Conservation (phyloP, 805 yeast genomes). For the Metschnikowia shivogae region DNA sequence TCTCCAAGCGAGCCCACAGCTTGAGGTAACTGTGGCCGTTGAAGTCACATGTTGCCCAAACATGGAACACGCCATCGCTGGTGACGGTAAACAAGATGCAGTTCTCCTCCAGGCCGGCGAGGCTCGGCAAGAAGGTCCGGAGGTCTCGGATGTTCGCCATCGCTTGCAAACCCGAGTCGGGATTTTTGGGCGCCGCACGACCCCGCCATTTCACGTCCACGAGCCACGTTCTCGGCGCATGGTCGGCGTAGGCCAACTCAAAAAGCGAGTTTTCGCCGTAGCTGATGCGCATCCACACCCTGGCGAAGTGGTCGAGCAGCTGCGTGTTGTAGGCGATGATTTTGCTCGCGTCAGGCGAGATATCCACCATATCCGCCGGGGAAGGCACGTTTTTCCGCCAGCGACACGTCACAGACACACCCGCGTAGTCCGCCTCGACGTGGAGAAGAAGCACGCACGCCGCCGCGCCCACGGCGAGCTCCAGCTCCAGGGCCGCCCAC, state of each 20-base stretch:
- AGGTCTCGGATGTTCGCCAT: conserved; percentile 36
- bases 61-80: conserved; percentile 53
- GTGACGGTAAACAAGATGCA: conserved; percentile 59
- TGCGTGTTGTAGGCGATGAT: conserved; percentile 58
- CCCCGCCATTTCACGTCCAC: conserved; percentile 39
- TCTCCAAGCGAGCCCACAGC: conserved; percentile 49
- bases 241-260: conserved; percentile 66
- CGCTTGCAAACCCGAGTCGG: conserved; percentile 10
- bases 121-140: conserved; percentile 28
- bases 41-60: conserved; percentile 65
- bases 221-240: conserved; percentile 47
- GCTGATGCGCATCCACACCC: conserved; percentile 72
- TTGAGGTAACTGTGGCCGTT: conserved; percentile 55
- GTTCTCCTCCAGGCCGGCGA: conserved; percentile 30
- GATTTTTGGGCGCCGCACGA: conserved; percentile 31
- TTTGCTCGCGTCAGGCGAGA: conserved; percentile 65
- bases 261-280: conserved; percentile 60
- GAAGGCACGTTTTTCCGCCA: conserved; percentile 56
- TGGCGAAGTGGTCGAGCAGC: conserved; percentile 59
- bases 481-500: conserved; percentile 54
- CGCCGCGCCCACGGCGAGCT: conserved; percentile 58
- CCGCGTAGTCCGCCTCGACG: conserved; percentile 45
- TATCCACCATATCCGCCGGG: conserved; percentile 52
- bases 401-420: conserved; percentile 26
- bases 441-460: conserved; percentile 51